These are phyloP conservation scores for Casuarina equisetifolia DNA, from an alignment of 306 rosid species.

Conservation along the genomic window DNA sequence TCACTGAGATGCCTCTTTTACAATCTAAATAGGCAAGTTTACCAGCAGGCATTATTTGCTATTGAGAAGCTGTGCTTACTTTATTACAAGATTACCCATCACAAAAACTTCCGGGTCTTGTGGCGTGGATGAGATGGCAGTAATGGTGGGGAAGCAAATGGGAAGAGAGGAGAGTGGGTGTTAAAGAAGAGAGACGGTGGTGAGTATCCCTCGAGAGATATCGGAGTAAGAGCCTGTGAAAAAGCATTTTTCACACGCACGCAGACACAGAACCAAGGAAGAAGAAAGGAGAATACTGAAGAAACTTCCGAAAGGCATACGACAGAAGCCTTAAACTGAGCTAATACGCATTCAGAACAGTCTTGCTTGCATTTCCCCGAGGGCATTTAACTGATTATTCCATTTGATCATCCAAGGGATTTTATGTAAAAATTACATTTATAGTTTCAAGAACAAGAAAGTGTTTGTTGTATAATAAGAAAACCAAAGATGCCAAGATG, in stretches of 20 bases:
- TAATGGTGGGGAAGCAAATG: conserved; percentile 5
- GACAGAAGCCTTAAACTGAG: too few species aligned
- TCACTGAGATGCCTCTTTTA: conserved; percentile 9
- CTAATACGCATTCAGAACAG: too few species aligned
- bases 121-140: conserved; percentile 22
- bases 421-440: too few species aligned
- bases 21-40: background rate
- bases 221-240: conserved; percentile 53
- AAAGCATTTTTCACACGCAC: conserved; percentile 30
- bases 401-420: too few species aligned
- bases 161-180: conserved; percentile 26
- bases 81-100: too few species aligned
- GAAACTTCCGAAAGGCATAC: background rate
- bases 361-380: too few species aligned
- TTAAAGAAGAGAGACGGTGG: conserved; percentile 6
- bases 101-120: conserved; percentile 21
- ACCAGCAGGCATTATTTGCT: too few species aligned
- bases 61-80: too few species aligned
- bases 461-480: conserved; percentile 25
- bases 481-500: conserved; percentile 46
- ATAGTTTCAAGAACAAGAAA: too few species aligned
- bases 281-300: background rate
- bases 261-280: background rate
- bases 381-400: too few species aligned
- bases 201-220: conserved; percentile 23